Conservation (phyloP, 495 filamentous ascomycete species). For the Aspergillus wentii region DNA sequence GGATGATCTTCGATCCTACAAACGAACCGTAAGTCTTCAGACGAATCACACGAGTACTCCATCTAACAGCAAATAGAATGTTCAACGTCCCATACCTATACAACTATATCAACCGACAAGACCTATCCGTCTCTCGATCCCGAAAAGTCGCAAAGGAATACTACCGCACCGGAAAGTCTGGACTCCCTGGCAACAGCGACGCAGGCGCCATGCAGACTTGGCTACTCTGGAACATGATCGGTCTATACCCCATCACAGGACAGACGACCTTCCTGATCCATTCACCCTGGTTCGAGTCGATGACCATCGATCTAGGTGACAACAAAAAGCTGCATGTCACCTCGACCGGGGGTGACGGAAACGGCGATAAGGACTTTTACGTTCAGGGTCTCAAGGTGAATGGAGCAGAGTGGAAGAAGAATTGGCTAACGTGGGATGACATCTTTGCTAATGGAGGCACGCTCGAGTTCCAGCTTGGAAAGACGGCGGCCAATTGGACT, state of each 20-base stretch:
- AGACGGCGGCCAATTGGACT: conserved; percentile 39
- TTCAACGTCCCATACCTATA: conserved; percentile 69
- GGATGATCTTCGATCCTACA: conserved; percentile 60
- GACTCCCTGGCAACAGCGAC: conserved; percentile 55
- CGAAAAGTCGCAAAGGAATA: conserved; percentile 34
- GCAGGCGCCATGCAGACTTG: conserved; percentile 58
- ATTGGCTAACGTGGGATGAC: conserved; percentile 52
- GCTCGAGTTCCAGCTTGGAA: conserved; percentile 50
- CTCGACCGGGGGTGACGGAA: conserved; percentile 36
- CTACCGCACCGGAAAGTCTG: conserved; percentile 29
- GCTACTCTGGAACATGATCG: conserved; percentile 58
- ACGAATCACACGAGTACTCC: background rate
- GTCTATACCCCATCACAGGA: conserved; percentile 51
- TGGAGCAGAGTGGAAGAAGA: conserved; percentile 43
- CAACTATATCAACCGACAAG: conserved; percentile 60
- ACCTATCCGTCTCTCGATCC: conserved; percentile 37
- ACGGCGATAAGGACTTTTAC: conserved; percentile 32
- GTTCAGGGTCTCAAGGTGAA: conserved; percentile 49
- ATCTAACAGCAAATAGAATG: conserved; percentile 26
- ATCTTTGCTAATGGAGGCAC: conserved; percentile 49
- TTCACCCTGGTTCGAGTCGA: conserved; percentile 49
- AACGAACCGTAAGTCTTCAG: conserved; percentile 53
- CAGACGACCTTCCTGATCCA: conserved; percentile 53
- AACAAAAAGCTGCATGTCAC: conserved; percentile 42
- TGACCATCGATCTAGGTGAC: conserved; percentile 44